A percentile compares a stretch with the other conserved stretches of the same genome.
These are phyloP conservation scores for Wickerhamomyces strasburgensis DNA, from an alignment of 805 yeast species.

Conservation along the genomic window DNA sequence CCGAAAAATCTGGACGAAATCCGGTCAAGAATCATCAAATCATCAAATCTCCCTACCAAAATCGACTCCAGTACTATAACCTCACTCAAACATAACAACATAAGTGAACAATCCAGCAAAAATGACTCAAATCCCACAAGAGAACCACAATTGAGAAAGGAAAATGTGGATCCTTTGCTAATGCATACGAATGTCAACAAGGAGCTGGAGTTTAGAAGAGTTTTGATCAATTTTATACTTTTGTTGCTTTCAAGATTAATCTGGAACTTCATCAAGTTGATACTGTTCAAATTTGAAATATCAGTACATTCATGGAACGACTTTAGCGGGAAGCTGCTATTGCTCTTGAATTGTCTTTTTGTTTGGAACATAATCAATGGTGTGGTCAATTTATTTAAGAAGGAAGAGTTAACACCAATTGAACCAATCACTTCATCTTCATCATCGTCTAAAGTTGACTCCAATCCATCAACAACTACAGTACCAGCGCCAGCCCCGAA, in stretches of 20 bases:
- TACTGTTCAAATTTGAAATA: constrained; percentile 17
- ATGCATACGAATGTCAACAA: constrained; percentile 29
- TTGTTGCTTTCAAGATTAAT: constrained; percentile 28
- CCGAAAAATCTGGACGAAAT: background rate
- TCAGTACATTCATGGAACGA: too few relatives aligned
- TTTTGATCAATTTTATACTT: constrained; percentile 29
- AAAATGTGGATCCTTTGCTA: background rate
- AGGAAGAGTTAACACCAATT: constrained; percentile 24
- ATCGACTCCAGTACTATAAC: background rate
- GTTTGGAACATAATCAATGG: constrained; percentile 29
- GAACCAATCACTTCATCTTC: background rate
- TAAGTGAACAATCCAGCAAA: constrained; percentile 12
- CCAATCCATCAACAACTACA: constrained; percentile 29
- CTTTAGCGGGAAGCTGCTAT: constrained; percentile 2
- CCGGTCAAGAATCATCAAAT: background rate
- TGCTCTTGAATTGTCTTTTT: constrained; percentile 24
- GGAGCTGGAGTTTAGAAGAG: constrained; percentile 33
- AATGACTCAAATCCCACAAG: constrained; percentile 20
- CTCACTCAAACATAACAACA: background rate
- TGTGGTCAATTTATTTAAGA: constrained; percentile 28
- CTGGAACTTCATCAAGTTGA: constrained; percentile 16
- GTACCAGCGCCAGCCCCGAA: constrained; percentile 19
- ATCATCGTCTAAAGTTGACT: constrained; percentile 24
- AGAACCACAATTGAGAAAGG: background rate
- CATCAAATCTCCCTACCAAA: background rate